These are phyloP conservation scores for Allodekkera sacchari DNA, from an alignment of 805 yeast genomes.

Conservation along the genomic window DNA sequence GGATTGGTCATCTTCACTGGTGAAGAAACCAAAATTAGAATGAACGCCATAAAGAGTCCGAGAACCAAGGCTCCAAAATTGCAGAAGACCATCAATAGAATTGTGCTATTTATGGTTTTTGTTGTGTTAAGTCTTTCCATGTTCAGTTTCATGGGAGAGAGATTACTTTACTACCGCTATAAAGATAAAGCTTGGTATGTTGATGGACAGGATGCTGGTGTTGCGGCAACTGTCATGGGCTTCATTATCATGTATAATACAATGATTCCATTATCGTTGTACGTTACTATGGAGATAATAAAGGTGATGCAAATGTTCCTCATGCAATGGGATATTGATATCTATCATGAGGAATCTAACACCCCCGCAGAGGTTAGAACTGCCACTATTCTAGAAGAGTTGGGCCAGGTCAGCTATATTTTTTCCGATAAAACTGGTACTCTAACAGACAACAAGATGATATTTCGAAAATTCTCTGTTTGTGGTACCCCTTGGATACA, in stretches of 20 bases:
- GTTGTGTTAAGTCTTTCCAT: slow-evolving; percentile 69
- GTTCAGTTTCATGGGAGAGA: slow-evolving; percentile 75
- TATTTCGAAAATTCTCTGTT: slow-evolving; percentile 80
- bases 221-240: slow-evolving; percentile 88
- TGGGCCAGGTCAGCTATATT: slow-evolving; percentile 92
- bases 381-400: slow-evolving; percentile 89
- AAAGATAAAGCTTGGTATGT: slow-evolving; percentile 65
- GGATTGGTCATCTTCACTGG: slow-evolving; percentile 92
- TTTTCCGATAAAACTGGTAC: slow-evolving; percentile 98
- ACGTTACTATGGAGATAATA: slow-evolving; percentile 94
- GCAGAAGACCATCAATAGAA: slow-evolving; percentile 72
- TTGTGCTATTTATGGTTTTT: slow-evolving; percentile 80
- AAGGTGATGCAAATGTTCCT: slow-evolving; percentile 78
- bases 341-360: slow-evolving; percentile 77
- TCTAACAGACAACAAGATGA: slow-evolving; percentile 88
- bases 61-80: slow-evolving; percentile 89
- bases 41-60: slow-evolving; percentile 88
- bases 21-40: slow-evolving; percentile 89
- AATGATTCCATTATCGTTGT: slow-evolving; percentile 85
- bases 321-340: slow-evolving; percentile 86
- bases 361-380: slow-evolving; percentile 95
- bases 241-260: slow-evolving; percentile 97
- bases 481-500: slow-evolving; percentile 90
- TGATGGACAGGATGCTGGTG: slow-evolving; percentile 63
- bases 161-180: slow-evolving; percentile 36